phyloP scores from a whole-genome alignment of 192 early-diverging fungal species.

The Pilobolus umbonatus region DNA sequence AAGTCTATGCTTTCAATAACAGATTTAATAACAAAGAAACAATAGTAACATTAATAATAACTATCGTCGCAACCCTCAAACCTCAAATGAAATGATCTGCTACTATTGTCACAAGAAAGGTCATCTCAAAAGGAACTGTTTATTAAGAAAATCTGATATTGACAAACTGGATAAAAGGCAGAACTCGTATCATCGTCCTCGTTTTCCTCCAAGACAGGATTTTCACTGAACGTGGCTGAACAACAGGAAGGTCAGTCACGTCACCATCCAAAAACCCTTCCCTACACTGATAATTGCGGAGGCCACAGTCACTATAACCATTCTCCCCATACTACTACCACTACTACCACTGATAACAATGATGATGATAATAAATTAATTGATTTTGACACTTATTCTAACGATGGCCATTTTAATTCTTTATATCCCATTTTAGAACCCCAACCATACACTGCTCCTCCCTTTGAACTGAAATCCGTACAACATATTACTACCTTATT shows the following conservation, averaged over 20 bases:
- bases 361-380: slow-evolving; percentile 4
- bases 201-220: background rate
- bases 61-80: background rate
- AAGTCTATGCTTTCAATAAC: too few species aligned
- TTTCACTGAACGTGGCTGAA: slow-evolving; percentile 7
- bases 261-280: too few species aligned
- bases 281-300: too few species aligned
- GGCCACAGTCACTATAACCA: too few species aligned
- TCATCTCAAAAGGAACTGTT: slow-evolving; percentile 3
- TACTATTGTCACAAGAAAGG: slow-evolving; percentile 1
- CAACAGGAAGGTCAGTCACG: slow-evolving; percentile 1
- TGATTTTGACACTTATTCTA: background rate
- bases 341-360: background rate
- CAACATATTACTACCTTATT: background rate
- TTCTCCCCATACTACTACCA: background rate
- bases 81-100: background rate
- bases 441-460: too few species aligned
- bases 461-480: background rate
- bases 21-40: background rate
- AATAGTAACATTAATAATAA: background rate
- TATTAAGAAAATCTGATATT: background rate
- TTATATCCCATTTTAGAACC: background rate
- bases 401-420: background rate
- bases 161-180: background rate
- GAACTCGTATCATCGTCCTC: background rate